Base-by-base conservation (phyloP, 176 grass and related monocot species). In the Olyra latifolia region DNA sequence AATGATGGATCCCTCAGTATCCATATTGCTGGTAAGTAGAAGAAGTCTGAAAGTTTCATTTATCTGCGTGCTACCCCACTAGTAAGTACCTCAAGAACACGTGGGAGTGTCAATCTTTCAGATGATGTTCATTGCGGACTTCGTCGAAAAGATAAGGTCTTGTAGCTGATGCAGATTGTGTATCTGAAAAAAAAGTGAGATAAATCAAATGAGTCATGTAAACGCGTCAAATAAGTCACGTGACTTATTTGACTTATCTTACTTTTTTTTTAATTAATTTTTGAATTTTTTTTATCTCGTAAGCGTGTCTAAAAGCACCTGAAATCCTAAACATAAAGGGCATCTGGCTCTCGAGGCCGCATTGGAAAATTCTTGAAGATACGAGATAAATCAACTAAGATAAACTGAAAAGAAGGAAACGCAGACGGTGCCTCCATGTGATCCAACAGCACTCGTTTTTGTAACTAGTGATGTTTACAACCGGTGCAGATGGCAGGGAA, bases 401-500 rank as follows among this genome's bases (percentile, higher is more conserved):
- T n/a, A n/a, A n/a, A n/a, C n/a, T n/a, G n/a, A n/a, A n/a, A n/a
- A 35, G 32, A 35, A 1, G 1, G 14, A 40, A 41, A 73, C 8
- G 41, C 59, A 52, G 16, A 30, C 3, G 19, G 68, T 30, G 16
- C 44, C 47, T 10, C 23, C 20, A 29, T 43, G 30, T 22, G 8
- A 56, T 70, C 19, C 64, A 30, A 22, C 55, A 63, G 47, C 19
- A 72, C 8, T 29, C 42, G 12, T 35, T 13, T 14, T 50, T 38
- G 19, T 10, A 19, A 20, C 39, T 25, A 35, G 10, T 28, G 55
- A 55, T 76, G 39, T 57, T 83, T 71, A 19, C 48, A 75, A 83
- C 13, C 44, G 76, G 71, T 72, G 22, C 78, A 96, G 93, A 96
- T 88, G 93, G 93, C 12, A 92, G 93, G 74, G 72, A 92, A 80